These are phyloP conservation scores for Fusarium algeriense DNA, from an alignment of 2,329 filamentous ascomycete genomes.

Conservation along the genomic window DNA sequence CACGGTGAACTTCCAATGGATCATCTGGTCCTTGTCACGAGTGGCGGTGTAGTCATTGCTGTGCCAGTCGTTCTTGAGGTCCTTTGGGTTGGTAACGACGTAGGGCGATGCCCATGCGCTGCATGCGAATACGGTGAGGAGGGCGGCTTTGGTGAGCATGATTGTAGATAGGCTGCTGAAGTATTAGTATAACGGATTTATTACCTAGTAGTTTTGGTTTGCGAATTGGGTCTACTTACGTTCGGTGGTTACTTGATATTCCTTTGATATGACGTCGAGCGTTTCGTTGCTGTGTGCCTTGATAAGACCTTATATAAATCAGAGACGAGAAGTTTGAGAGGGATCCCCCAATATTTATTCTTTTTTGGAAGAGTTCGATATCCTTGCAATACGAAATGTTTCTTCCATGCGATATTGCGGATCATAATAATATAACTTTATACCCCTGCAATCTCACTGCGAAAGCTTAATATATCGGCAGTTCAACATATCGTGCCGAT, in stretches of 20 bases:
- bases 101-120: background rate
- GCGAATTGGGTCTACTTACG: background rate
- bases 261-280: fast-evolving
- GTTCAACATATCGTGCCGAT: background rate
- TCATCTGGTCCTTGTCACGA: background rate
- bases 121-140: background rate
- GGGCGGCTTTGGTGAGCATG: background rate
- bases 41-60: background rate
- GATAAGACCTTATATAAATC: fast-evolving
- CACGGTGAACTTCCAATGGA: background rate
- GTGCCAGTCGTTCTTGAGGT: background rate
- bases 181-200: fast-evolving
- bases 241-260: fast-evolving
- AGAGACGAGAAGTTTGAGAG: fast-evolving
- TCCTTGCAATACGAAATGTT: background rate
- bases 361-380: fast-evolving
- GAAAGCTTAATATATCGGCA: background rate
- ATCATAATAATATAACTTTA: background rate
- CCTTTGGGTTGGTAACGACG: background rate
- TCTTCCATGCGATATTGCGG: fast-evolving
- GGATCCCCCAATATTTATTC: background rate
- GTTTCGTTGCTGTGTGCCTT: background rate
- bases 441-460: background rate
- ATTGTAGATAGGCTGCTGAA: fast-evolving
- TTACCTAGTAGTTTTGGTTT: fast-evolving